Percentiles rank a stretch among this genome's conserved stretches.
Conservation (phyloP, 2,329 filamentous ascomycete species). For the Thyridium curvatum region DNA sequence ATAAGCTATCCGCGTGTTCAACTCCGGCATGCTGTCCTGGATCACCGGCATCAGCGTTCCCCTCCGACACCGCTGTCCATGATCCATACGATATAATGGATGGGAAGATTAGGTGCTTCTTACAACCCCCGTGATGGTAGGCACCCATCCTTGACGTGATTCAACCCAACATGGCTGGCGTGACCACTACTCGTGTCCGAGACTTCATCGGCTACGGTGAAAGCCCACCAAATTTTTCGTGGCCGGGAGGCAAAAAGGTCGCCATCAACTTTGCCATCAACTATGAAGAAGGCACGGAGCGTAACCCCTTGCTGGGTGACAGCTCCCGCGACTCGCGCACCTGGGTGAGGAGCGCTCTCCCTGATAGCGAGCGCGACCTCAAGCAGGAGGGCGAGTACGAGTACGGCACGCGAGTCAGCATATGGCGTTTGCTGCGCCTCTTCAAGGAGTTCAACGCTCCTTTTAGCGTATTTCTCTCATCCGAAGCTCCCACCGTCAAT, state of each 20-base stretch:
- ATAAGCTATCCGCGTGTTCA: no score
- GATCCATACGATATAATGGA: no score
- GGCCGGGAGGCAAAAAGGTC: slow-evolving; percentile 4
- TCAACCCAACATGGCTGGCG: background rate
- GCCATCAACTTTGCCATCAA: slow-evolving; percentile 7
- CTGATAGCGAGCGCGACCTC: slow-evolving; percentile 4
- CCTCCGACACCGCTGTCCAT: no score
- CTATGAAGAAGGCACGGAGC: slow-evolving; percentile 6
- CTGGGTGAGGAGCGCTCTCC: slow-evolving; percentile 4
- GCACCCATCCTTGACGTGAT: no score
- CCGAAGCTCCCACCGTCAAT: slow-evolving; percentile 2
- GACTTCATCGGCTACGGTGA: slow-evolving; percentile 3
- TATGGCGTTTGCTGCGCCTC: slow-evolving; percentile 5
- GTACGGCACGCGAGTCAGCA: slow-evolving; percentile 6
- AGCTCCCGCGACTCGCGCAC: slow-evolving; percentile 4
- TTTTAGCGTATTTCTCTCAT: slow-evolving; percentile 3
- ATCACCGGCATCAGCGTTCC: no score
- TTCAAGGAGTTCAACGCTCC: slow-evolving; percentile 2
- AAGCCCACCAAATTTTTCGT: slow-evolving; percentile 1
- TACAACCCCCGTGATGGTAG: no score
- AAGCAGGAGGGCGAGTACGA: slow-evolving; percentile 8
- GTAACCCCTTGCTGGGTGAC: slow-evolving; percentile 4
- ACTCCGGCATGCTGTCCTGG: no score
- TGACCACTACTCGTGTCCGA: slow-evolving; percentile 1
- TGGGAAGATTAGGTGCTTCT: no score